A percentile compares a stretch with the other conserved stretches of the same genome.
phyloP scores from a whole-genome alignment of 1,284 basidiomycete species.

The Melampsora larici-populina region DNA sequence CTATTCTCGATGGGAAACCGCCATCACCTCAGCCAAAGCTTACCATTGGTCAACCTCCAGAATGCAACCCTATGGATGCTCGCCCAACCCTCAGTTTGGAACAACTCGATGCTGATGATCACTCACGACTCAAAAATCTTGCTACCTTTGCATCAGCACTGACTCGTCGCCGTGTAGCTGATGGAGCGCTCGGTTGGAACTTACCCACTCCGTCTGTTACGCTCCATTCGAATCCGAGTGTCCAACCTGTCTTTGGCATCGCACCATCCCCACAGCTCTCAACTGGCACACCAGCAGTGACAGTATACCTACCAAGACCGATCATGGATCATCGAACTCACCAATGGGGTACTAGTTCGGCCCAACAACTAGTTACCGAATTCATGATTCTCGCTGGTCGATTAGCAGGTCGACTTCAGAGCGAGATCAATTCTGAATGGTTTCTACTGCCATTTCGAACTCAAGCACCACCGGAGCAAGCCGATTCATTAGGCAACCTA shows the following conservation, averaged over 20 bases:
- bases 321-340: slow-evolving; percentile 58
- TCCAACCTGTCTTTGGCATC: slow-evolving; percentile 17
- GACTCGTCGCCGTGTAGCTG: slow-evolving; percentile 31
- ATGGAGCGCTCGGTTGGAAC: slow-evolving; percentile 51
- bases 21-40: slow-evolving; percentile 45
- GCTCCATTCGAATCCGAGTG: slow-evolving; percentile 31
- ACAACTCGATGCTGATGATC: slow-evolving; percentile 27
- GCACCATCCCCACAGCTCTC: slow-evolving; percentile 7
- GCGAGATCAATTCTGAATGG: slow-evolving; percentile 57
- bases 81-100: slow-evolving; percentile 8
- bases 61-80: background rate
- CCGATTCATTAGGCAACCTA: slow-evolving; percentile 43
- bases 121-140: slow-evolving; percentile 9
- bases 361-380: slow-evolving; percentile 66
- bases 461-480: slow-evolving; percentile 57
- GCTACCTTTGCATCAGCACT: slow-evolving; percentile 14
- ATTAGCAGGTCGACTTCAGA: slow-evolving; percentile 67
- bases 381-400: slow-evolving; percentile 79
- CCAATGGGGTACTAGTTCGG: slow-evolving; percentile 44
- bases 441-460: slow-evolving; percentile 66
- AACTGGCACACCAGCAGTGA: slow-evolving; percentile 13
- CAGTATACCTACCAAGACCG: slow-evolving; percentile 18
- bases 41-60: slow-evolving; percentile 49
- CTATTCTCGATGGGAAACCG: slow-evolving; percentile 56
- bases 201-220: slow-evolving; percentile 63